Percentiles rank a stretch among this genome's conserved stretches.
Conservation (phyloP, 2,329 filamentous ascomycete species). For the Fusarium pilosicola region DNA sequence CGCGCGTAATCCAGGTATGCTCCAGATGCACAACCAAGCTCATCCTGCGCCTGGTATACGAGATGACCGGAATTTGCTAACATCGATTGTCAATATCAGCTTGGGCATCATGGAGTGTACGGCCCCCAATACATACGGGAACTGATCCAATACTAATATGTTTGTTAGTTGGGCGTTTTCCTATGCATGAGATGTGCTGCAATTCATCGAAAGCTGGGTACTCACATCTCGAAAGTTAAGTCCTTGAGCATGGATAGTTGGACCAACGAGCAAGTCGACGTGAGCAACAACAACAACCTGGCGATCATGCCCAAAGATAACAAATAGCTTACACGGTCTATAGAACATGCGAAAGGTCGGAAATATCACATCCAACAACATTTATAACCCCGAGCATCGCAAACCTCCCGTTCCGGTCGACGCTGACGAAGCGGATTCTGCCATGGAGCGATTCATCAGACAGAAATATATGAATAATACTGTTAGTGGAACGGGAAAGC, state of each 20-base stretch:
- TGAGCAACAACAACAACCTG: constrained; percentile 56
- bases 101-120: constrained; percentile 97
- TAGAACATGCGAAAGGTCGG: constrained; percentile 95
- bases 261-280: constrained; percentile 95
- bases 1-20: constrained; percentile 87
- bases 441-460: constrained; percentile 94
- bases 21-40: constrained; percentile 6
- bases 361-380: constrained; percentile 85
- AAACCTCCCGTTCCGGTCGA: constrained; percentile 88
- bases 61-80: constrained; percentile 40
- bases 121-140: constrained; percentile 47
- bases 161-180: constrained; percentile 84
- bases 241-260: constrained; percentile 98
- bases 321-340: constrained; percentile 29
- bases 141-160: constrained; percentile 31
- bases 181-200: constrained; percentile 97
- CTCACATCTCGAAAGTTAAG: constrained; percentile 98
- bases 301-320: background rate
- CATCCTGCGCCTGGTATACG: background rate
- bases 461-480: constrained; percentile 84
- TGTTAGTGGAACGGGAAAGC: constrained; percentile 51
- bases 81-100: constrained; percentile 59
- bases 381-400: constrained; percentile 87
- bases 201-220: constrained; percentile 94
- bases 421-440: constrained; percentile 89